Base-by-base conservation (phyloP, 2,329 filamentous ascomycete species). In the Claviceps fusiformis region DNA sequence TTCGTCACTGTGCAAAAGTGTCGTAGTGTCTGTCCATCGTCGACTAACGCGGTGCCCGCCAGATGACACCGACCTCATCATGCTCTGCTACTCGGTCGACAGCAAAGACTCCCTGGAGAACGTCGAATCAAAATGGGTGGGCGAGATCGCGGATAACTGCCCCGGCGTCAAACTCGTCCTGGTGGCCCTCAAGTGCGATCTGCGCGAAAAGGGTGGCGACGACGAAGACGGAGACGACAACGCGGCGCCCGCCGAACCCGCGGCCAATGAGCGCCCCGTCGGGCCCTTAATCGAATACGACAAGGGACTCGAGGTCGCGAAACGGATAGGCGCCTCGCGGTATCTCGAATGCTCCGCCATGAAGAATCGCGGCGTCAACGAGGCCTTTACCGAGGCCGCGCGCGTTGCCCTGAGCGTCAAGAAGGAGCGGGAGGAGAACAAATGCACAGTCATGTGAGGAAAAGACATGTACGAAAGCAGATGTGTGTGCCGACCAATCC, bases 331-430 rank as follows among this genome's bases (percentile, higher is more conserved):
- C 63, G 93, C 93, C 7, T 79, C 95, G 67, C 84, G 95, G 67
- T 98, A 98, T 70, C 81, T 98, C 55, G 93, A 98, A 77, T 98
- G 93, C 76, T 97, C 93, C 43, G 93, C 93, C 56, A 97, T 97
- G 84, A 86, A 91, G 73, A 98, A 98, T 72, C 83, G 93, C 52
- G 93, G 93, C 58, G 95, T 98, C 66, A 96, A 97, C 71, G 93
- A 98, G 72, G 93, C 93, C 47, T 98, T 98, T 67, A 97, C 93
- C 45, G 93, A 98, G 75, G 93, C 93, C 45, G 92, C 93, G 29
- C 86, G 95, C 65, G 93, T 98, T 41, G 93, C 93, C 15, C 77
- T 98, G 55, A 83, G 81, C 61, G 82, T 86, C 56, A 84, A 80
- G 72, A 80, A 82, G 63, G 81, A 81, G 58, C 78, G 80, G 62